A percentile compares a stretch with the other conserved stretches of the same genome.
phyloP scores from a whole-genome alignment of 2,329 filamentous ascomycete species.

The Coniochaeta sp. region DNA sequence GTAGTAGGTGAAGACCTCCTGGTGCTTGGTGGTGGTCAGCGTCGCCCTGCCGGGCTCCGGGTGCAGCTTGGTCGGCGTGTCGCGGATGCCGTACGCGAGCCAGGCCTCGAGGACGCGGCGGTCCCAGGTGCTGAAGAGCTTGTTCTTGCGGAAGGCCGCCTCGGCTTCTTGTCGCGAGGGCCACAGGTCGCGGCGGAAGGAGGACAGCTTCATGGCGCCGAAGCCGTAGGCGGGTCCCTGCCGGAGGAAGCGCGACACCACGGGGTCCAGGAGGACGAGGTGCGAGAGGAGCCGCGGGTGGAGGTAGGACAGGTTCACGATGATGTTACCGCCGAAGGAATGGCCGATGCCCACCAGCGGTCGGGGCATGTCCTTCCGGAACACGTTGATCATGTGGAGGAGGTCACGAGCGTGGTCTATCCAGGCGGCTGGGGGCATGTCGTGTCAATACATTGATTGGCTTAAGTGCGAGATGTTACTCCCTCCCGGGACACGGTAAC shows the following conservation, averaged over 20 bases:
- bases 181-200: constrained; percentile 73
- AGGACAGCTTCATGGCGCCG: constrained; percentile 52
- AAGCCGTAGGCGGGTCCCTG: constrained; percentile 23
- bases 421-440: constrained; percentile 59
- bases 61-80: constrained; percentile 57
- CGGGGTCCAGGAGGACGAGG: constrained; percentile 77
- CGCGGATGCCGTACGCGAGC: constrained; percentile 68
- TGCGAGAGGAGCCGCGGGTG: constrained; percentile 75
- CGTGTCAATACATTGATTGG: not conserved
- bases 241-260: constrained; percentile 51
- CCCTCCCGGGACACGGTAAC: constrained; percentile 22
- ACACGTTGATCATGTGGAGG: constrained; percentile 75
- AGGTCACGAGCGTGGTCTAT: constrained; percentile 80
- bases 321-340: constrained; percentile 74
- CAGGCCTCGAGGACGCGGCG: constrained; percentile 68
- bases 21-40: constrained; percentile 75
- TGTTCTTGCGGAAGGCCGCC: constrained; percentile 56
- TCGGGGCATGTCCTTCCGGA: constrained; percentile 70
- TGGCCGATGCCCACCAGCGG: constrained; percentile 83
- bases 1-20: constrained; percentile 76
- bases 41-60: constrained; percentile 51
- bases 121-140: constrained; percentile 82
- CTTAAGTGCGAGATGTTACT: not conserved
- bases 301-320: constrained; percentile 64
- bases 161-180: constrained; percentile 64